These are phyloP conservation scores for Calycina herbarum DNA, from an alignment of 2,329 filamentous ascomycete genomes.

Conservation along the genomic window DNA sequence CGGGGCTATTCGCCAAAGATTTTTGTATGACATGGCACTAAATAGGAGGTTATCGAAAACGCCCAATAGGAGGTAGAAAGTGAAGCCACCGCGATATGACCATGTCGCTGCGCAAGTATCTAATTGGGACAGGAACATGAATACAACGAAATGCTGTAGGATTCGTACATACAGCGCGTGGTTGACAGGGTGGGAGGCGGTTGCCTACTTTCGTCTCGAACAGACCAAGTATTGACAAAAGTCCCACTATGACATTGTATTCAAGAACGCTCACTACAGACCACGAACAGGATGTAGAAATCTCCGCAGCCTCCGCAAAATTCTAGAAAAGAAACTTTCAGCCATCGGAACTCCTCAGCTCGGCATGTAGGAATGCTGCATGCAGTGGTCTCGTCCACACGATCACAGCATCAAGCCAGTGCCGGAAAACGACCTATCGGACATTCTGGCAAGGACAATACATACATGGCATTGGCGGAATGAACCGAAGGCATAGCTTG, in stretches of 20 bases:
- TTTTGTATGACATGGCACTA: conserved; percentile 23
- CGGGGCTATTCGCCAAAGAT: background rate
- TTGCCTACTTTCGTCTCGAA: conserved; percentile 20
- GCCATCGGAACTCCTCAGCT: conserved; percentile 14
- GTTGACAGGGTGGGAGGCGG: conserved; percentile 29
- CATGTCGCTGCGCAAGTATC: background rate
- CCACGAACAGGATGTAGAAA: conserved; percentile 4
- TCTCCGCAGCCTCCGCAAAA: background rate
- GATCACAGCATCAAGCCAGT: background rate
- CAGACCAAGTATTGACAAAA: background rate
- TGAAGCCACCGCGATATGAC: background rate
- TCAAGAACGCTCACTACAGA: background rate
- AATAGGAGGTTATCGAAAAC: background rate
- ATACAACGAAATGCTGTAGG: conserved; percentile 9
- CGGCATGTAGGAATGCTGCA: conserved; percentile 10
- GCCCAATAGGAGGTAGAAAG: background rate
- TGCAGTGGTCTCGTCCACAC: background rate
- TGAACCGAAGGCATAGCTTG: conserved; percentile 14
- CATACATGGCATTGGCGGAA: conserved; percentile 22
- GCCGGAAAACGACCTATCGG: conserved; percentile 22
- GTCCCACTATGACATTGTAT: background rate
- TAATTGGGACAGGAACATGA: background rate
- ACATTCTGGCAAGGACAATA: conserved; percentile 12
- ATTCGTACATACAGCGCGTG: conserved; percentile 23
- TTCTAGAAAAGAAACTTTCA: conserved; percentile 14